Conservation (phyloP, 305 asterid species). For the Solanum hybrid region DNA sequence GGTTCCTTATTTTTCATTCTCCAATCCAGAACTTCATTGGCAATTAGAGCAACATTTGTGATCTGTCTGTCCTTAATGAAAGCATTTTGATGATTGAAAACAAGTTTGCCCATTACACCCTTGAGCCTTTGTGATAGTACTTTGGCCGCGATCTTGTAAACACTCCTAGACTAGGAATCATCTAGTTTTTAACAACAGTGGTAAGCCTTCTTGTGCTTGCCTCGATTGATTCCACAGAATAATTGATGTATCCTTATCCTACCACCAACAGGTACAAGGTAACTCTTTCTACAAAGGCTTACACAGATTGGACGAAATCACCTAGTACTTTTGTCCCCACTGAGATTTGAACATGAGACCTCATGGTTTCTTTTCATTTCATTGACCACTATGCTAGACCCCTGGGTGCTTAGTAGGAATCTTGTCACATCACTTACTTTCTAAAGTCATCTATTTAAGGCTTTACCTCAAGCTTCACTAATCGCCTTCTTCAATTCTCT, state of each 20-base stretch:
- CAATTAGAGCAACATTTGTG: too few relatives aligned
- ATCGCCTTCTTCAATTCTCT: neutral
- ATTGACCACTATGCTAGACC: neutral
- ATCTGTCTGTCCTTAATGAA: too few relatives aligned
- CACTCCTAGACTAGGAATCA: neutral
- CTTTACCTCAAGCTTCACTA: neutral
- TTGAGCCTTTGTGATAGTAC: too few relatives aligned
- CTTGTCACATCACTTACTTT: neutral
- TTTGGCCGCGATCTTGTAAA: too few relatives aligned
- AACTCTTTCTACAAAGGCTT: neutral
- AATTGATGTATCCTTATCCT: neutral
- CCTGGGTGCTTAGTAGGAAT: neutral
- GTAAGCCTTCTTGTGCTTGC: neutral
- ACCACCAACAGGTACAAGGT: neutral
- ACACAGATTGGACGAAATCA: too few relatives aligned
- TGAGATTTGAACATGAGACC: neutral
- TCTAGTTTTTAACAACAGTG: neutral
- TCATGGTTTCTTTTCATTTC: neutral
- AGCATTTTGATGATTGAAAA: too few relatives aligned
- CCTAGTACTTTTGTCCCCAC: neutral
- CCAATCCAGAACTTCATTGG: too few relatives aligned
- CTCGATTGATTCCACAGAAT: neutral
- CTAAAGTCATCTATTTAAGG: neutral
- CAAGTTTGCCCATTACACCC: too few relatives aligned
- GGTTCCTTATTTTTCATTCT: too few relatives aligned